Base-by-base conservation (phyloP, 495 filamentous ascomycete genomes). In the Aspergillus baeticus region DNA sequence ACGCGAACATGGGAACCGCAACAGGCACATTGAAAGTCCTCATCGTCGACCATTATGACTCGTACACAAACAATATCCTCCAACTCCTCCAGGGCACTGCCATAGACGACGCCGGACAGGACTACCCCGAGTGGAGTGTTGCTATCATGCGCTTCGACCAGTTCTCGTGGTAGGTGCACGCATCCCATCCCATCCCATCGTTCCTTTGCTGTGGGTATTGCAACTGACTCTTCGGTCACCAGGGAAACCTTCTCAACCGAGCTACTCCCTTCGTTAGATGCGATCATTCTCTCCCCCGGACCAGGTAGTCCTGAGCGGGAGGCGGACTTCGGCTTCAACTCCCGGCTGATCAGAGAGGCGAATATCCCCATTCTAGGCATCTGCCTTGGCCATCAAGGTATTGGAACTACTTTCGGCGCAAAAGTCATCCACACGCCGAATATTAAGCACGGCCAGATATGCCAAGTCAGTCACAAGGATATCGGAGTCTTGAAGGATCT, bases 101-200 rank as follows among this genome's bases (percentile, higher is more conserved):
- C 18, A 14, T 21, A 10, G 48, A 51, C 39, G 15, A 33, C 1
- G 15, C 17, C 22, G 48, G 48, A 6, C 18, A n/a, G 21, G 48
- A 51, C 34, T 39, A 51, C 37, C 34, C 48, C 20, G 48, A 51
- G 23, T 51, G 48, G 48, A 51, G 48, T 34, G 48, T 51, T 8
- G 48, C 48, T 17, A 51, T 51, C n/a, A 34, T 51, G 21, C 48
- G 48, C 10, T 51, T 51, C 20, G 48, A 51, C 15, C 48, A 51
- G 34, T 51, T 51, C 34, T 39, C 48, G 1, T 51, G 48, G 48
- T 51, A 39, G 26, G 26, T 8, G 8, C 26, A 29, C 3, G n/a
- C n/a, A n/a, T n/a, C n/a, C 33, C 6, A 35, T 5, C 2, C 3
- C 10, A 15, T 8, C 31, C 18, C 18, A 39, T 20, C 39, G 15